Percentiles rank a stretch among this genome's conserved stretches.
phyloP scores from a whole-genome alignment of 805 yeast species.

The Myxozyma udenii region DNA sequence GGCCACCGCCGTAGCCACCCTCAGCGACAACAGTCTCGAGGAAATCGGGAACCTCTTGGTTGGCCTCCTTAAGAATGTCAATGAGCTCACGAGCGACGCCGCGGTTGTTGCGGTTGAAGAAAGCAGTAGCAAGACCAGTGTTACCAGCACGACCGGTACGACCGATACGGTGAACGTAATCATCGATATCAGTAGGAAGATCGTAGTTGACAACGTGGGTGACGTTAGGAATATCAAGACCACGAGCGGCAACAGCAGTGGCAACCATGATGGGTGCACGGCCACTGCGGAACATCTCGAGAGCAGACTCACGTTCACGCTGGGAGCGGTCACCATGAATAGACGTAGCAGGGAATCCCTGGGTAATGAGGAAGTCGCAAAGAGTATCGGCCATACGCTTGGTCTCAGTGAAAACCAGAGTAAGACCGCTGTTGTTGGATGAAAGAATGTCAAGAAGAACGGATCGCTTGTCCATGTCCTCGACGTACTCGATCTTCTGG shows the following conservation, averaged over 20 bases:
- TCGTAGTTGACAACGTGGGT: constrained; percentile 97
- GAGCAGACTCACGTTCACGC: constrained; percentile 94
- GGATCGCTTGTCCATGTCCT: constrained; percentile 87
- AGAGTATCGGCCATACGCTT: constrained; percentile 97
- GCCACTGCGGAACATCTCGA: constrained; percentile 90
- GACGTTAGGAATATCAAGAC: constrained; percentile 98
- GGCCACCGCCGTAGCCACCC: constrained; percentile 56
- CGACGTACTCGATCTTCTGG: constrained; percentile 88
- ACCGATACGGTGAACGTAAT: constrained; percentile 98
- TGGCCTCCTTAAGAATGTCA: constrained; percentile 88
- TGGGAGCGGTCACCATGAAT: constrained; percentile 99
- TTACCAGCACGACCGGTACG: constrained; percentile 99
- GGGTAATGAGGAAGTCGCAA: constrained; percentile 84
- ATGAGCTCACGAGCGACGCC: constrained; percentile 83
- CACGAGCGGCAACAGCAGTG: constrained; percentile 99
- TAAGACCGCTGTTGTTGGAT: constrained; percentile 76
- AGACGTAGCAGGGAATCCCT: constrained; percentile 94
- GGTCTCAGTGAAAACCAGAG: constrained; percentile 94
- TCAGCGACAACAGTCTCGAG: constrained; percentile 78
- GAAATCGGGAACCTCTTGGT: constrained; percentile 95
- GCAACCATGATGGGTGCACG: constrained; percentile 93
- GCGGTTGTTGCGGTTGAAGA: constrained; percentile 92
- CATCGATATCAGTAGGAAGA: constrained; percentile 94
- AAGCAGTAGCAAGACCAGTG: constrained; percentile 96
- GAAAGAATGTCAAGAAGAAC: constrained; percentile 82